Percentiles rank a stretch among this genome's conserved stretches.
Evolutionary conservation across 2,329 filamentous ascomycete genomes (phyloP).

Genomic region (Sclerotinia nivalis): DNA sequence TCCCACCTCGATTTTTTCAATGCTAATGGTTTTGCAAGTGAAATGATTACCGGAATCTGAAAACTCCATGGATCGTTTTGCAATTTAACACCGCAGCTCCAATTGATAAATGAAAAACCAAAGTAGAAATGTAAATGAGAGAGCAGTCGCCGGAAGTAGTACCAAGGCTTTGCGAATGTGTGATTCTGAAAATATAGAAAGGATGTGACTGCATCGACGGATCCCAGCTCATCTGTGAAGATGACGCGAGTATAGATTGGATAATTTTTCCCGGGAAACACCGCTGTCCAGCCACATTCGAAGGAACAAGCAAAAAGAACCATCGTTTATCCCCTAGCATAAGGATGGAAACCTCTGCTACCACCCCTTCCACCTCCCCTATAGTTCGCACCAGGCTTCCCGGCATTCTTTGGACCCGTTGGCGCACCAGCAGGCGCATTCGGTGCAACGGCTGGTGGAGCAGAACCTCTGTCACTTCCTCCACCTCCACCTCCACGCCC

Average conservation of each 20-base stretch:
- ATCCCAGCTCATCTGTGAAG: background rate
- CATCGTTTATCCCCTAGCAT: constrained; percentile 48
- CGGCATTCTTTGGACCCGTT: constrained; percentile 94
- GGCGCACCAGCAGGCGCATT: constrained; percentile 78
- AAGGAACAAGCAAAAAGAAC: background rate
- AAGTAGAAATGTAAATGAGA: background rate
- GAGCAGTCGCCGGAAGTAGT: background rate
- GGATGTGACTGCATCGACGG: background rate
- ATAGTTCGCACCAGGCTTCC: constrained; percentile 88
- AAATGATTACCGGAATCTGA: background rate
- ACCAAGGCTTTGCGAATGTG: background rate
- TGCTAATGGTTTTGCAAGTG: background rate
- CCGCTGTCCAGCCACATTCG: no score
- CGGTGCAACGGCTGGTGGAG: constrained; percentile 40
- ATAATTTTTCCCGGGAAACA: background rate
- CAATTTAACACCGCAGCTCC: background rate
- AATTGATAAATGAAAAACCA: background rate
- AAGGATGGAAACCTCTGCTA: constrained; percentile 78
- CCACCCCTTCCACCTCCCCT: constrained; percentile 81
- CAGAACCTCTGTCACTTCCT: constrained; percentile 39
- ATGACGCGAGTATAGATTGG: background rate
- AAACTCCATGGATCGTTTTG: background rate
- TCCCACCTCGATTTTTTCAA: background rate
- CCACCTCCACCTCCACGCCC: constrained; percentile 31
- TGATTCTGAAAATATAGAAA: background rate